Evolutionary conservation across 306 rosid species (phyloP).

Genomic region (Myrica gale): DNA sequence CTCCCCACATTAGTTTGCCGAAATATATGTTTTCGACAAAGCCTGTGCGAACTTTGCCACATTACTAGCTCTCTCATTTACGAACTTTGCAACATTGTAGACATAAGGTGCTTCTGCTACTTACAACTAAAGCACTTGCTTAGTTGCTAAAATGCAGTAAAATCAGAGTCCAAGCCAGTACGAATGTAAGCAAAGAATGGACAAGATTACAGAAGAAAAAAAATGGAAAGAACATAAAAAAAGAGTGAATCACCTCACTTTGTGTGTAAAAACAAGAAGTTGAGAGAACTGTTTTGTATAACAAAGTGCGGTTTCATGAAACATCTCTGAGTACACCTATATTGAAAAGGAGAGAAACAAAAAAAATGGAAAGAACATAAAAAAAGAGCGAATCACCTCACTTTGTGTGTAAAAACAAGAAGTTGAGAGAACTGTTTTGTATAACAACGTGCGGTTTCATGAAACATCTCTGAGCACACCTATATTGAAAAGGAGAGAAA

Average conservation of each 20-base stretch:
- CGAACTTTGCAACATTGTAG: conserved; percentile 70
- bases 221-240: background rate
- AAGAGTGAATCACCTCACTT: background rate
- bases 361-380: background rate
- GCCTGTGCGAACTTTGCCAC: no score
- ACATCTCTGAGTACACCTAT: background rate
- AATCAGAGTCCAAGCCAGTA: background rate
- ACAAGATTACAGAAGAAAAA: background rate
- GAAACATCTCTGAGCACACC: background rate
- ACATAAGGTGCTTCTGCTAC: conserved; percentile 11
- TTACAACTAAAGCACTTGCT: background rate
- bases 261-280: background rate
- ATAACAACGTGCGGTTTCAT: background rate
- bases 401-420: background rate
- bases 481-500: background rate
- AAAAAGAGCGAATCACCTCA: background rate
- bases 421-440: background rate
- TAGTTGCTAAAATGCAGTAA: background rate
- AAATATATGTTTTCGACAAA: no score
- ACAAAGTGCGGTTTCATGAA: background rate
- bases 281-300: background rate
- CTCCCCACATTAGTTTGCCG: no score
- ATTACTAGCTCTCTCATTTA: conserved; percentile 71
- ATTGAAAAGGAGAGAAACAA: background rate
- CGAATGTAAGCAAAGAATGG: no score